Evolutionary conservation across 2,329 filamentous ascomycete genomes (phyloP).

Genomic region (Plectosphaerella cucumerina): DNA sequence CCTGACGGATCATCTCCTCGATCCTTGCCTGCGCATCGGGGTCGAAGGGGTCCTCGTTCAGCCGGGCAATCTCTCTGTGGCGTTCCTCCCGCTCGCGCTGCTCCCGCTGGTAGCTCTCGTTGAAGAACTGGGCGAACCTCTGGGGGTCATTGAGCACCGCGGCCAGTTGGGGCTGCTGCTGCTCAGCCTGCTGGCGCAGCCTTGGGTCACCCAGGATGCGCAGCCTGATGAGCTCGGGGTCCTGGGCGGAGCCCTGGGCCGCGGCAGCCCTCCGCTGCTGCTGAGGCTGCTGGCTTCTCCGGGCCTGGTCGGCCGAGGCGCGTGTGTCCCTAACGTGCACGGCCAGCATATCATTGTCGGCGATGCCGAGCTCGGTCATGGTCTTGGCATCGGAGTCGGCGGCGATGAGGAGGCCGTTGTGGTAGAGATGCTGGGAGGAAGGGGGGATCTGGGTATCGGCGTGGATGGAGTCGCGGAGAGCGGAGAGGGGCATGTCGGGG

Average conservation of each 20-base stretch:
- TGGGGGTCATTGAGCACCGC: conserved; percentile 70
- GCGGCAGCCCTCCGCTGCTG: conserved; percentile 21
- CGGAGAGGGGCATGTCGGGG: conserved; percentile 75
- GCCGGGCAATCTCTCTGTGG: conserved; percentile 73
- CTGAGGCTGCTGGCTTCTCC: conserved; percentile 21
- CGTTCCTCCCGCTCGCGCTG: conserved; percentile 70
- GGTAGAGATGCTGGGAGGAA: conserved; percentile 76
- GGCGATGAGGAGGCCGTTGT: conserved; percentile 78
- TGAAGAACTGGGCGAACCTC: conserved; percentile 70
- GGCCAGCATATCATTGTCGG: conserved; percentile 88
- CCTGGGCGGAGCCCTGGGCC: conserved; percentile 37
- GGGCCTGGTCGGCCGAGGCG: conserved; percentile 31
- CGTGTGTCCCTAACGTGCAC: conserved; percentile 68
- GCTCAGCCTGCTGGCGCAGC: conserved; percentile 65
- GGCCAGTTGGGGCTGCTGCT: conserved; percentile 72
- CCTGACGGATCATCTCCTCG: conserved; percentile 94
- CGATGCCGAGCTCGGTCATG: conserved; percentile 74
- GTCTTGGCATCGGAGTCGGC: conserved; percentile 66
- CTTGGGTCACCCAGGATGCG: conserved; percentile 77
- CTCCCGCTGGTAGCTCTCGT: conserved; percentile 65
- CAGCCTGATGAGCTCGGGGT: conserved; percentile 78
- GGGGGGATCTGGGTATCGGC: conserved; percentile 74
- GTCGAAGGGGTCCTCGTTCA: conserved; percentile 95
- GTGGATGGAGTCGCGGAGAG: conserved; percentile 84
- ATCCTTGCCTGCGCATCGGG: conserved; percentile 87